phyloP scores from a whole-genome alignment of 352 stramenopile genomes.

The Globisporangium okanoganense region DNA sequence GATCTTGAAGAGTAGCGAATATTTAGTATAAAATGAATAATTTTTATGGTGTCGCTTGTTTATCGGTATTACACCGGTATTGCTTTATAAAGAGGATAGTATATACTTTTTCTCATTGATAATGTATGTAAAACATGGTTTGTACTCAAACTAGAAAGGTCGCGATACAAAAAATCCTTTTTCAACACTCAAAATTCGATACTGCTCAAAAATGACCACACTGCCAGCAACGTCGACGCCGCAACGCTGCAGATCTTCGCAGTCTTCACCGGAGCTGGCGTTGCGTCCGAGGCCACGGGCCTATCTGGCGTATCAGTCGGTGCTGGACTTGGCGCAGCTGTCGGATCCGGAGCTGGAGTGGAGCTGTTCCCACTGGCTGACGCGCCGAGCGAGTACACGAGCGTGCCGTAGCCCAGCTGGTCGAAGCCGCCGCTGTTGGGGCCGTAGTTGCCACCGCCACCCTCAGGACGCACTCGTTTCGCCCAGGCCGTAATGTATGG shows the following conservation, averaged over 20 bases:
- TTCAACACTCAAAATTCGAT: too few species aligned
- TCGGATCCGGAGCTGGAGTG: not conserved
- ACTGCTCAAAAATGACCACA: too few species aligned
- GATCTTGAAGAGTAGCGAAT: slow-evolving; percentile 1
- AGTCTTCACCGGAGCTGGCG: not conserved
- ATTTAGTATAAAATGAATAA: too few species aligned
- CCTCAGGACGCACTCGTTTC: slow-evolving; percentile 12
- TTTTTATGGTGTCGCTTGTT: too few species aligned
- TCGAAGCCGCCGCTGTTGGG: slow-evolving; percentile 19
- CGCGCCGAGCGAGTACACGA: slow-evolving; percentile 13
- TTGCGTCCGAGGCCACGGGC: not conserved
- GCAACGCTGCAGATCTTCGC: not conserved
- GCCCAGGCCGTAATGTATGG: slow-evolving; percentile 13
- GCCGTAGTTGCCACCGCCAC: slow-evolving; percentile 20
- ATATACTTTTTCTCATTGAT: too few species aligned
- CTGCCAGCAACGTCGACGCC: too few species aligned
- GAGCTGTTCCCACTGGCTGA: not conserved
- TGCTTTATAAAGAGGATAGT: too few species aligned
- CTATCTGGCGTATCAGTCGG: not conserved
- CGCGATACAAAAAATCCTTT: too few species aligned
- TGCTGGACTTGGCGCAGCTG: not conserved
- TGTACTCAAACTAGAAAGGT: too few species aligned
- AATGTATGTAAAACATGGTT: too few species aligned
- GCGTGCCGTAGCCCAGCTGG: slow-evolving; percentile 20
- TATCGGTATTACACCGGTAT: too few species aligned